phyloP scores from a whole-genome alignment of 2,329 filamentous ascomycete species.

The Magnaporthiopsis incrustans region DNA sequence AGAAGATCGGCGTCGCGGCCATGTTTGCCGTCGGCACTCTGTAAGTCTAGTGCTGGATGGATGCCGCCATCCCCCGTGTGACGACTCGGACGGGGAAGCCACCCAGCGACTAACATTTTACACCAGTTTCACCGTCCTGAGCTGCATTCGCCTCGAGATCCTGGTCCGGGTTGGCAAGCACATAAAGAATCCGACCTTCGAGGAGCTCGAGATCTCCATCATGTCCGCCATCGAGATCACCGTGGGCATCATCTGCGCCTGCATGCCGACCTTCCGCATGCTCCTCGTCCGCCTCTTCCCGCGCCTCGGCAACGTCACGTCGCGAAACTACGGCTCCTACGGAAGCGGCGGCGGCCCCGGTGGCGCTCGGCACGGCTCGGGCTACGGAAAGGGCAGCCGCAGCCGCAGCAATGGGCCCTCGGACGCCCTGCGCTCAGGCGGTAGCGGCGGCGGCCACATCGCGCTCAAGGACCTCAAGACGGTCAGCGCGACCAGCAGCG shows the following conservation, averaged over 20 bases:
- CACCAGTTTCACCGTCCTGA: slow-evolving; percentile 25
- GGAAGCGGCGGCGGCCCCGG: neutral
- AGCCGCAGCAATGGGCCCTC: neutral
- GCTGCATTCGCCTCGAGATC: slow-evolving; percentile 15
- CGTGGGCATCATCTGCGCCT: slow-evolving; percentile 22
- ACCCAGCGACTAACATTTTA: neutral
- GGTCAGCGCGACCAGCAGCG: neutral
- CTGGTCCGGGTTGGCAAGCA: neutral
- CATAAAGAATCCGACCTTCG: neutral
- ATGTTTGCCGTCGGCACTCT: slow-evolving; percentile 37
- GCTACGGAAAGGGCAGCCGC: slow-evolving; percentile 3
- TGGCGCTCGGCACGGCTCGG: neutral
- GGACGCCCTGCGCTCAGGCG: neutral
- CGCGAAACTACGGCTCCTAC: neutral
- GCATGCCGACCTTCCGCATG: slow-evolving; percentile 20
- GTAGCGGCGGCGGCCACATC: no score
- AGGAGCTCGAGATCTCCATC: slow-evolving; percentile 8
- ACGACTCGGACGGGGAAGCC: no score
- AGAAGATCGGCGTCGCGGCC: slow-evolving; percentile 33
- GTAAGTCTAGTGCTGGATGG: slow-evolving; percentile 12
- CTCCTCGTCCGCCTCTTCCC: slow-evolving; percentile 17
- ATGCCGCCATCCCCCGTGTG: no score
- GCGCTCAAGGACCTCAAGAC: neutral
- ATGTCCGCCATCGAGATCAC: slow-evolving; percentile 24
- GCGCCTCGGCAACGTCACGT: slow-evolving; percentile 9